Conservation (phyloP, 169 alveolate species). For the Eimeria maxima region DNA sequence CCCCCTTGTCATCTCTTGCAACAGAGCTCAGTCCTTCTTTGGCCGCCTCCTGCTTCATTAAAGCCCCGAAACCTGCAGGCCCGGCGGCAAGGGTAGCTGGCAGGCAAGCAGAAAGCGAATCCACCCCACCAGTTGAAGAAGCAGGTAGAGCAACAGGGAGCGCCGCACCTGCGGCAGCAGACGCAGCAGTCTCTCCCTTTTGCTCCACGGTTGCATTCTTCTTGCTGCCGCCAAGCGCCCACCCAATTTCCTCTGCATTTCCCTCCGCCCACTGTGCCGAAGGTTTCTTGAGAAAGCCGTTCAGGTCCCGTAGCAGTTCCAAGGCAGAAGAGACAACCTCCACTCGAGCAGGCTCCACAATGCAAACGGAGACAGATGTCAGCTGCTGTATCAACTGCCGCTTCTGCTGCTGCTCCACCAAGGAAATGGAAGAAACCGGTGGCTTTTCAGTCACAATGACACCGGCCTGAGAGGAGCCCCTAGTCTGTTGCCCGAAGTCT, state of each 20-base stretch:
- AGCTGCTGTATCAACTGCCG: constrained; percentile 27
- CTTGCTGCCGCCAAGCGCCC: constrained; percentile 3
- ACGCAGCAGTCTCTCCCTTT: neutral
- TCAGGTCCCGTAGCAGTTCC: constrained; percentile 18
- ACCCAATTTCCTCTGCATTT: neutral
- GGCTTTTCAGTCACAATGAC: neutral
- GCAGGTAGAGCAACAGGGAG: neutral
- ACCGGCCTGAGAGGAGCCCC: neutral
- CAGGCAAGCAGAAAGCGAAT: neutral
- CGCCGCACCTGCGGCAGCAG: neutral
- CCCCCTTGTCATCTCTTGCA: neutral
- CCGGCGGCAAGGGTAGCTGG: neutral
- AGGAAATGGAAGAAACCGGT: neutral
- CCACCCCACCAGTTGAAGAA: neutral
- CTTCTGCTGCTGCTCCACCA: constrained; percentile 46
- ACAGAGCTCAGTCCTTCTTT: neutral
- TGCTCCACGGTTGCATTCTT: neutral
- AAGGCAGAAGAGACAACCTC: constrained; percentile 52
- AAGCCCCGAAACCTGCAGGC: neutral
- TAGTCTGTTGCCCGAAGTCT: neutral
- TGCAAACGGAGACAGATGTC: neutral
- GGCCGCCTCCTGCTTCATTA: constrained; percentile 17
- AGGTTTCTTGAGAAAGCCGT: constrained; percentile 1
- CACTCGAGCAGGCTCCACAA: constrained; percentile 30
- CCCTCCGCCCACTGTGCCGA: constrained; percentile 4